Base-by-base conservation (phyloP, 768 basidiomycete species). In the Brasilioporus rufonigricans region DNA sequence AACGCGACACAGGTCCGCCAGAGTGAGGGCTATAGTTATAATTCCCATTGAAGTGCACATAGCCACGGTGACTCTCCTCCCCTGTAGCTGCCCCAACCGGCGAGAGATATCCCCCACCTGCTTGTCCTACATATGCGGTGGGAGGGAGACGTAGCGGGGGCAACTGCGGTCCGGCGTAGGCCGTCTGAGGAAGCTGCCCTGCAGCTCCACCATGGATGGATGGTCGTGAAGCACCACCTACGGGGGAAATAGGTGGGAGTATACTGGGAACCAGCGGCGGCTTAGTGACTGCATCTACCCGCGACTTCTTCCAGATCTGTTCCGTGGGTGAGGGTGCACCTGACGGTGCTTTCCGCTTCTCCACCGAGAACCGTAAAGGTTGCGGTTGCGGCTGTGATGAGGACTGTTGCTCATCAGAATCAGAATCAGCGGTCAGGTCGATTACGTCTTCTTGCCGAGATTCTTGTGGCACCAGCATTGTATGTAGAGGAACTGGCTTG, bases 361-460 rank as follows among this genome's bases (percentile, higher is more conserved):
- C 80, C 11, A 67, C 51, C 55, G 72, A 69, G n/a, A 64, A 71
- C 12, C 52, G 61, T 14, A 53, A 50, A 19, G 69, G 57, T 45
- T 65, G 70, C 12, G 70, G 62, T 27, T 77, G 80, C 21, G 41
- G 26, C 45, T 62, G 65, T 19, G 61, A 56, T 12, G 58, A 60
- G 36, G 52, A 35, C 27, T 65, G 64, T 14, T 77, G 81, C 47
- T 93, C 92, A 13, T 89, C 88, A 53, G 39, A 39, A 39, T 91
- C 88, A 23, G 84, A 83, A 63, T 91, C 89, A 56, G 86, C 73
- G 4, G 93, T 94, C 55, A 96, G 73, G 67, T 96, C 93, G 59
- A 95, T 94, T 41, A 95, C 85, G 59, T 82, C 79, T 13, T 74
- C 72, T 23, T 63, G 65, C 57, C 69, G 69, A 48, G 71, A 70